phyloP scores from a whole-genome alignment of 2,329 filamentous ascomycete species.

The Colletotrichum tofieldiae region DNA sequence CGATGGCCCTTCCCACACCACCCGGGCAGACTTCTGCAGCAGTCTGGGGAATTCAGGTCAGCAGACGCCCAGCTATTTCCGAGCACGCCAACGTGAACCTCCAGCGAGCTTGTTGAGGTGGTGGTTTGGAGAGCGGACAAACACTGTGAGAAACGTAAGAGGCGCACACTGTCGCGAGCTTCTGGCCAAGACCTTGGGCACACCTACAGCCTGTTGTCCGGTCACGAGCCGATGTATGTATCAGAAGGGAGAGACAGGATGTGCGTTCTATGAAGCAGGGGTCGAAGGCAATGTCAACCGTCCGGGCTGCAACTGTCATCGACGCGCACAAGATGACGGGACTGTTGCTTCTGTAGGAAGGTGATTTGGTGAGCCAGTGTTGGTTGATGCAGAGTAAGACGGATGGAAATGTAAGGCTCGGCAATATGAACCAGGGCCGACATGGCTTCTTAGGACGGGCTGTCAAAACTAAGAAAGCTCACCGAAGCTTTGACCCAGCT shows the following conservation, averaged over 20 bases:
- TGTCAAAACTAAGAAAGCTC: background rate
- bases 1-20: slow-evolving; percentile 9
- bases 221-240: slow-evolving; percentile 27
- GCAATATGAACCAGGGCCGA: background rate
- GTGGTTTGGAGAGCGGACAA: slow-evolving; percentile 20
- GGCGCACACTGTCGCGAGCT: slow-evolving; percentile 24
- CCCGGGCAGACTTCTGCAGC: slow-evolving; percentile 12
- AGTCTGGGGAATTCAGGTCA: slow-evolving; percentile 27
- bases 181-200: slow-evolving; percentile 33
- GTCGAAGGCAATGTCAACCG: background rate
- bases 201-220: slow-evolving; percentile 18
- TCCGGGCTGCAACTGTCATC: background rate
- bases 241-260: background rate
- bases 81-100: slow-evolving; percentile 3
- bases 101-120: background rate
- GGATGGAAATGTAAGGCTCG: background rate
- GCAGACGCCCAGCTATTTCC: slow-evolving; percentile 29
- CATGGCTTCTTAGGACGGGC: background rate
- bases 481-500: background rate
- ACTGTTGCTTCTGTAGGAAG: background rate
- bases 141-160: slow-evolving; percentile 29
- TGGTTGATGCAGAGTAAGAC: slow-evolving; percentile 6
- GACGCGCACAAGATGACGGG: slow-evolving; percentile 18
- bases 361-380: background rate
- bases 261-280: slow-evolving; percentile 6